These are phyloP conservation scores for Exophiala spinifera DNA, from an alignment of 2,329 filamentous ascomycete species.

Conservation along the genomic window DNA sequence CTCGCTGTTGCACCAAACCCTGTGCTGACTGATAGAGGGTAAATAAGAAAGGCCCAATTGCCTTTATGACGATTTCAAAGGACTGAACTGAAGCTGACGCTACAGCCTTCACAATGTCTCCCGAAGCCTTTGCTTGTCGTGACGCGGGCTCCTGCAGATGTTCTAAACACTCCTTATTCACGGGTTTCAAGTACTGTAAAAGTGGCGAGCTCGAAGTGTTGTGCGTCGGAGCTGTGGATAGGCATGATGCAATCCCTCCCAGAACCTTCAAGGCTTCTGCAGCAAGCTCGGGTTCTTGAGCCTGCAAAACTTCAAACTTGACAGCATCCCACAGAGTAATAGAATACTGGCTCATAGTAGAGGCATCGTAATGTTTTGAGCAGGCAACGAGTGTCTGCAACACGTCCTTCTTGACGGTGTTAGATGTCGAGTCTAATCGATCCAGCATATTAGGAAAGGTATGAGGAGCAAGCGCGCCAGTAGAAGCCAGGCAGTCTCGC, in stretches of 20 bases:
- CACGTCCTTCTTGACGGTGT: conserved; percentile 67
- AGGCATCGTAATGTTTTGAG: conserved; percentile 56
- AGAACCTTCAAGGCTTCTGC: conserved; percentile 57
- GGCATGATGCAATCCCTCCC: conserved; percentile 52
- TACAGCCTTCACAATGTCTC: conserved; percentile 57
- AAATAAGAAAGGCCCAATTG: conserved; percentile 57
- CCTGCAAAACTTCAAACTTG: conserved; percentile 67
- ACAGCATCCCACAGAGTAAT: conserved; percentile 66
- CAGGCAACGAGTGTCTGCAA: conserved; percentile 62
- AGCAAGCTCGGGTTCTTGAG: conserved; percentile 64
- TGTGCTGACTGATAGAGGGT: conserved; percentile 60
- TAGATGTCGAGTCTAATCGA: conserved; percentile 66
- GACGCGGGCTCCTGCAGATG: conserved; percentile 66
- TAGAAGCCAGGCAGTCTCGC: conserved; percentile 62
- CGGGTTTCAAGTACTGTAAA: conserved; percentile 56
- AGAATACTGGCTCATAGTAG: conserved; percentile 60
- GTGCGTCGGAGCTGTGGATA: conserved; percentile 45
- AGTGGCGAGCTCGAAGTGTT: conserved; percentile 41
- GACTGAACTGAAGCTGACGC: conserved; percentile 55
- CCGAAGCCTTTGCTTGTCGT: conserved; percentile 64
- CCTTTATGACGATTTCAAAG: conserved; percentile 55
- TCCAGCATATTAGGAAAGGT: conserved; percentile 66
- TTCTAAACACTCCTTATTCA: conserved; percentile 66
- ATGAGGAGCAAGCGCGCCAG: conserved; percentile 61
- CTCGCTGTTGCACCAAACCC: conserved; percentile 60